Base-by-base conservation (phyloP, 352 stramenopile genomes). In the Thalassiosira delicatula region DNA sequence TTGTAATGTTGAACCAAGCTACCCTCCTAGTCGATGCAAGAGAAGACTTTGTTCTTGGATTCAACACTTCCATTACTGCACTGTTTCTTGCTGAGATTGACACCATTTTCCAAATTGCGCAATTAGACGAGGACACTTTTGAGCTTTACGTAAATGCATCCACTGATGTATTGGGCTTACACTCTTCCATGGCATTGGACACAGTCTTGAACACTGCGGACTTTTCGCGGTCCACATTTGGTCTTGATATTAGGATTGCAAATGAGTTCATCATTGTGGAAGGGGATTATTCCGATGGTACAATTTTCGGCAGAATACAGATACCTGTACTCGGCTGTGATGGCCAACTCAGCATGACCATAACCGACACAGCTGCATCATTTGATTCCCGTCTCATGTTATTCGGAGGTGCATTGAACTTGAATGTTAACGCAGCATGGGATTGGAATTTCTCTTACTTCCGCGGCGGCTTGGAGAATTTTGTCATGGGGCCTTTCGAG, bases 341-440 rank as follows among this genome's bases (percentile, higher is more conserved):
- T 14, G 37, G 37, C 14, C 7, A 46, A 14, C 7, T 46, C 7
- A 7, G 14, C 7, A 46, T 46, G 37, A 46, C 14, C 7, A 46
- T 14, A 46, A 46, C 7, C 14, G 14, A 46, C 37, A 46, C 37
- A 46, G 37, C 7, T 46, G 37, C 37, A 14, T 46, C 37, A 7
- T 46, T 46, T 14, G 37, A 14, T 46, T 46, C 37, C 7, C 59
- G 19, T 25, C 63, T 21, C 59, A 59, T 23, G 59, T 72, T 62
- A 29, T 72, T 72, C 17, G 33, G 33, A 44, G 25, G 21, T 44
- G 54, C 23, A 14, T 37, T 37, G 17, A 29, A 72, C 40, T 23
- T 60, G 7, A 32, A 62, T 44, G 56, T 72, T 32, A n/a, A 11
- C 8, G 63, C 40, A 42, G 23, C 7, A 62, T 29, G 2, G 33